These are phyloP conservation scores for Platanthera guangdongensis DNA, from an alignment of 106 monocot species.

Conservation along the genomic window DNA sequence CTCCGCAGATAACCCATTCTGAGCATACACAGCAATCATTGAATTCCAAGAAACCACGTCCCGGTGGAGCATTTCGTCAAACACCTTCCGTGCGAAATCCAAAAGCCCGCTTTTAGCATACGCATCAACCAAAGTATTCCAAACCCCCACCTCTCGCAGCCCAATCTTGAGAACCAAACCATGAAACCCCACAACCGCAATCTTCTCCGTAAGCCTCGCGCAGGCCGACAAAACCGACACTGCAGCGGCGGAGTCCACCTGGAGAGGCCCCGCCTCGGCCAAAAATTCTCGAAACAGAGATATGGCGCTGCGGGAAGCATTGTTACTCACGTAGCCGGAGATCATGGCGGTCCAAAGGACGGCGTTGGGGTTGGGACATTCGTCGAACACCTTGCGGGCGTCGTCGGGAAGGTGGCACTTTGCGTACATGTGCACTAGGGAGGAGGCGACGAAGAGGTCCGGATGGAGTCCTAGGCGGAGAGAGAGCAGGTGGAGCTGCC, in stretches of 20 bases:
- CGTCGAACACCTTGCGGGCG: conserved; percentile 65
- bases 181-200: conserved; percentile 30
- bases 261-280: conserved; percentile 3
- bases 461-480: conserved; percentile 38
- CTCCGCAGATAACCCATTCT: conserved; percentile 53
- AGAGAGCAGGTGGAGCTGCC: conserved; percentile 63
- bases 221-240: conserved; percentile 53
- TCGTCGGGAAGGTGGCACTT: conserved; percentile 33
- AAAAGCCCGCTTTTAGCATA: conserved; percentile 64
- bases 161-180: conserved; percentile 49
- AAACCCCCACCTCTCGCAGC: conserved; percentile 43
- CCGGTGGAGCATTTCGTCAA: conserved; percentile 52
- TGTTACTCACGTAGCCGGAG: conserved; percentile 44
- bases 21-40: conserved; percentile 66
- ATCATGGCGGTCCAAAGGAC: conserved; percentile 73
- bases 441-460: conserved; percentile 66
- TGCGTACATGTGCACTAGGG: conserved; percentile 76
- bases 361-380: conserved; percentile 35
- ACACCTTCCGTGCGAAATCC: conserved; percentile 43
- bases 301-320: conserved; percentile 16
- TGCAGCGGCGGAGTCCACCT: conserved; percentile 39
- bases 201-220: conserved; percentile 31
- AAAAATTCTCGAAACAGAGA: conserved; percentile 37
- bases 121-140: conserved; percentile 71
- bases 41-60: conserved; percentile 87